These are phyloP conservation scores for Curvularia hawaiiensis DNA, from an alignment of 2,329 filamentous ascomycete species.

Conservation along the genomic window DNA sequence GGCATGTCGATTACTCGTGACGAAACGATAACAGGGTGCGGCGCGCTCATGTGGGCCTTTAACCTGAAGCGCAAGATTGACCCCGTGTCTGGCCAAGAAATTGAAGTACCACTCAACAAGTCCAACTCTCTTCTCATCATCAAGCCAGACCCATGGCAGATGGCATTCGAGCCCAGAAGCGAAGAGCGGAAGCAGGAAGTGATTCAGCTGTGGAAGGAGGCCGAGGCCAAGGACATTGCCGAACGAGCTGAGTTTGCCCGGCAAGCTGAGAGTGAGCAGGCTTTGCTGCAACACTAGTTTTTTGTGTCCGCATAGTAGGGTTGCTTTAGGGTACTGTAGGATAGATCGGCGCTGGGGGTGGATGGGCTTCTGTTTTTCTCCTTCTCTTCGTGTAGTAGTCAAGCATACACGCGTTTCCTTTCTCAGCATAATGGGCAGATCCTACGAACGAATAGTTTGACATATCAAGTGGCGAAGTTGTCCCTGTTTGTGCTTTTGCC, in stretches of 20 bases:
- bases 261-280: slow-evolving; percentile 27
- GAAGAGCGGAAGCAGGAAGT: slow-evolving; percentile 43
- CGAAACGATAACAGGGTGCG: slow-evolving; percentile 58
- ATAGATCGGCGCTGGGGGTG: slow-evolving; percentile 9
- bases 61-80: slow-evolving; percentile 57
- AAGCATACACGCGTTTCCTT: neutral
- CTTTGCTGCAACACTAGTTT: slow-evolving; percentile 10
- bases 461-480: neutral
- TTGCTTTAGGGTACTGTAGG: slow-evolving; percentile 2
- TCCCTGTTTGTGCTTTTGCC: no score
- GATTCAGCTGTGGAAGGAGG: slow-evolving; percentile 41
- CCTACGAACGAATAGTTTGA: slow-evolving; percentile 2
- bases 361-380: neutral
- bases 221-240: slow-evolving; percentile 44
- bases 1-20: slow-evolving; percentile 67
- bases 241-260: slow-evolving; percentile 45
- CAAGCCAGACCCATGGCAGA: slow-evolving; percentile 61
- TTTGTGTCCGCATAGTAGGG: neutral
- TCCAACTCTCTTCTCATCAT: slow-evolving; percentile 63
- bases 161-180: slow-evolving; percentile 60
- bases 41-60: slow-evolving; percentile 55
- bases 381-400: neutral
- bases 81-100: slow-evolving; percentile 46
- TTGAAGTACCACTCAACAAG: slow-evolving; percentile 55
- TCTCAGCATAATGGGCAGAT: neutral